phyloP scores from a whole-genome alignment of 169 alveolate genomes.

The Prorocentrum cordatum region DNA sequence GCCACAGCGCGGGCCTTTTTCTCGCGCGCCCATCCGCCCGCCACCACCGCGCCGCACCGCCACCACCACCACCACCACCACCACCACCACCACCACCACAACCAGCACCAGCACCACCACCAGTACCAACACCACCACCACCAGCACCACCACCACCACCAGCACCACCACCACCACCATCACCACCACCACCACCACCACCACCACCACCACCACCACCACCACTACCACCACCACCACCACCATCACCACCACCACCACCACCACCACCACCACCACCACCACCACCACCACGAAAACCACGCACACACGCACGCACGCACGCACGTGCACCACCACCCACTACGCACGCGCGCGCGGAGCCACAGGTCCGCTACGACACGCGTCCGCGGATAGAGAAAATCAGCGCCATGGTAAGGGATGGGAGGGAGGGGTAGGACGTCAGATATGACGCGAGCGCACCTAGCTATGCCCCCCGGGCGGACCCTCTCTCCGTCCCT shows the following conservation, averaged over 20 bases:
- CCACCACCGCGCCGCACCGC: no score
- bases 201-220: neutral
- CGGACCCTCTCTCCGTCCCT: no score
- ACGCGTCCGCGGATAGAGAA: no score
- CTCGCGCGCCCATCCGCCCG: no score
- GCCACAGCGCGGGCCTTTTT: no score
- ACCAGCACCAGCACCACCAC: neutral
- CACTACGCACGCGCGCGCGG: no score
- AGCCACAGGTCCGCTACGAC: no score
- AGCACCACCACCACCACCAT: neutral
- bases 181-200: neutral
- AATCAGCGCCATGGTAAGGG: no score
- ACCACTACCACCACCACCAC: neutral
- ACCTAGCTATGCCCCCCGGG: no score
- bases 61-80: neutral
- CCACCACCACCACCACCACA: neutral
- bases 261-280: neutral
- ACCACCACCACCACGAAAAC: neutral
- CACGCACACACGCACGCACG: neutral
- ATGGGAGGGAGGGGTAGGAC: no score
- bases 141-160: neutral
- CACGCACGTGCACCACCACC: no score
- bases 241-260: neutral
- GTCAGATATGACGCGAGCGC: no score
- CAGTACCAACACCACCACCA: neutral